Base-by-base conservation (phyloP, 2,329 filamentous ascomycete genomes). In the Periglandula ipomoeae region DNA sequence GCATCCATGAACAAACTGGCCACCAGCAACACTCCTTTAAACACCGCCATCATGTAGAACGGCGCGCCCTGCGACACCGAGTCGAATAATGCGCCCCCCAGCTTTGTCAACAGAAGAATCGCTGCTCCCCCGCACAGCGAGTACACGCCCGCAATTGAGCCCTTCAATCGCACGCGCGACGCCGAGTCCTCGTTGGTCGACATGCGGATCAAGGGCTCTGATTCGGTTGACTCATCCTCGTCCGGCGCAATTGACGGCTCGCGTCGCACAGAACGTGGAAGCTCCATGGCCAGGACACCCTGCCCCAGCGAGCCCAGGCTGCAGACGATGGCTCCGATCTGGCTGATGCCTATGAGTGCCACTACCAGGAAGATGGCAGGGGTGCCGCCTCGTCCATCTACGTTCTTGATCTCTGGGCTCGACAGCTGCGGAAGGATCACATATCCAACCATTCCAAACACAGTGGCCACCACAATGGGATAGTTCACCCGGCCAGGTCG, bases 241-340 rank as follows among this genome's bases (percentile, higher is more conserved):
- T 63, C 67, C 19, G 58, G 63, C 6, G 61, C 60, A 11, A 67
- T 56, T 0, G 61, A 59, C 4, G 61, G 52, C 38, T 59, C 55
- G 10, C 53, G 52, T 50, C 48, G 58, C 35, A 40, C 55, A 1
- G 57, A 55, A 26, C 58, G 58, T 11, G 61, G 61, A 4, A 70
- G 56, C 42, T 78, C 74, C 2, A 68, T 70, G 5, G 71, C 70
- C 20, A 94, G 72, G 20, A 97, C 84, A 4, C 89, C 90, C 15
- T 82, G 81, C 34, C 89, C 89, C 3, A 98, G 76, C 1, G 93
- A 81, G 1, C 87, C 89, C n/a, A 98, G 76, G 55, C 88, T 95
- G 69, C 90, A 96, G 1, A 98, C 93, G 51, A 98, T 97, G 10
- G 89, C 86, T 2, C 91, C 93, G 53, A 98, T 97, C 66, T 98